Evolutionary conservation across 352 stramenopile genomes (phyloP).

Genomic region (Phytophthora tentaculata): DNA sequence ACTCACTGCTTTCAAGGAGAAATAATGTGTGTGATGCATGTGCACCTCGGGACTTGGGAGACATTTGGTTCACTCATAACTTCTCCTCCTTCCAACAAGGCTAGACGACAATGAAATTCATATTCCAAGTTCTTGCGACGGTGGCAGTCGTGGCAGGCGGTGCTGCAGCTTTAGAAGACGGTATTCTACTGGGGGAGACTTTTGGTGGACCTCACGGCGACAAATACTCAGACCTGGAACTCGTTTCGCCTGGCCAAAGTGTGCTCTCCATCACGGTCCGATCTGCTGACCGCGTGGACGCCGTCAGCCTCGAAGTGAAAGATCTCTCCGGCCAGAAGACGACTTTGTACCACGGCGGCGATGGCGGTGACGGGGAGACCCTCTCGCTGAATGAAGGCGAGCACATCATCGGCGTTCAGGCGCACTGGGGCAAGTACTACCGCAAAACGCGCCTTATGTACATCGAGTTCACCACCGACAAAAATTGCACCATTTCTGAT

Average conservation of each 20-base stretch:
- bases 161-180: neutral
- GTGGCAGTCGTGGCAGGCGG: neutral
- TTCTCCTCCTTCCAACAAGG: neutral
- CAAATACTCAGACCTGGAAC: slow-evolving; percentile 10
- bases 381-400: slow-evolving; percentile 3
- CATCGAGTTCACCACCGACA: slow-evolving; percentile 20
- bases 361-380: neutral
- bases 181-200: neutral
- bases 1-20: too few species aligned
- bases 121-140: slow-evolving; percentile 8
- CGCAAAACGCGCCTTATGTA: slow-evolving; percentile 24
- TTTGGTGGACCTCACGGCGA: slow-evolving; percentile 22
- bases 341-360: slow-evolving; percentile 15
- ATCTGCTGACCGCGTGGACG: slow-evolving; percentile 12
- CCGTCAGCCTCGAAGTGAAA: slow-evolving; percentile 2
- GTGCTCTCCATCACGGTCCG: slow-evolving; percentile 14
- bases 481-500: neutral
- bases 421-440: slow-evolving; percentile 20
- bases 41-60: neutral
- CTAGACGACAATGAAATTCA: slow-evolving; percentile 8
- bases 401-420: slow-evolving; percentile 17
- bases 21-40: too few species aligned
- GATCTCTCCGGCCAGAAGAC: neutral
- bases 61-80: neutral
- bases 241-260: slow-evolving; percentile 7